Conservation (phyloP, 345 rosid species). For the Aquilaria sinensis region DNA sequence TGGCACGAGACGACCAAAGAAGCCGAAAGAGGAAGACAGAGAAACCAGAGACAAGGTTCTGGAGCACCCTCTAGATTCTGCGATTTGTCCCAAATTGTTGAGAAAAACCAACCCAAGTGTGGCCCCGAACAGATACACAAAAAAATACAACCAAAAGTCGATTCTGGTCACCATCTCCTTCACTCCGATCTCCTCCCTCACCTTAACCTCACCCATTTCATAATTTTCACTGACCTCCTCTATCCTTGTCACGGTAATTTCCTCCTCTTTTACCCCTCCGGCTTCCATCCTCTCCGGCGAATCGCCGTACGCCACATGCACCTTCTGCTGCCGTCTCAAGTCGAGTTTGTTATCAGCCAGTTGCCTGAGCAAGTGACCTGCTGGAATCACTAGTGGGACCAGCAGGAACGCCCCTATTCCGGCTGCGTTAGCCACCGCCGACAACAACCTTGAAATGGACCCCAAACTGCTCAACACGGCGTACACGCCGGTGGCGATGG, state of each 20-base stretch:
- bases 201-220: constrained; percentile 14
- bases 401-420: constrained; percentile 43
- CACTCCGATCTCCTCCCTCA: constrained; percentile 62
- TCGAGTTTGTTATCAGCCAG: constrained; percentile 3
- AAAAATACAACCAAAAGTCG: constrained; percentile 76
- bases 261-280: constrained; percentile 14
- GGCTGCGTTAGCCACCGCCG: constrained; percentile 27
- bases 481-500: constrained; percentile 60
- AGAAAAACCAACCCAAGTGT: constrained; percentile 71
- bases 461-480: constrained; percentile 54
- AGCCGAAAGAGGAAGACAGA: constrained; percentile 72
- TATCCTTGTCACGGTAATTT: background rate
- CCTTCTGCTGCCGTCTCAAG: constrained; percentile 17
- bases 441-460: constrained; percentile 13
- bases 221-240: constrained; percentile 8
- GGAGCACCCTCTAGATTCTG: constrained; percentile 66
- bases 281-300: background rate
- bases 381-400: constrained; percentile 48
- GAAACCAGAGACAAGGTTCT: constrained; percentile 55
- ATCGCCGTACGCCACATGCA: constrained; percentile 26
- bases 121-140: constrained; percentile 71
- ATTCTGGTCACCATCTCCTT: constrained; percentile 46
- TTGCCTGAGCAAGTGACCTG: constrained; percentile 15
- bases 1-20: constrained; percentile 91
- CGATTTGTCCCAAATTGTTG: constrained; percentile 90